These are phyloP conservation scores for Obelidium mucronatum DNA, from an alignment of 192 early-diverging fungal genomes.

Conservation along the genomic window DNA sequence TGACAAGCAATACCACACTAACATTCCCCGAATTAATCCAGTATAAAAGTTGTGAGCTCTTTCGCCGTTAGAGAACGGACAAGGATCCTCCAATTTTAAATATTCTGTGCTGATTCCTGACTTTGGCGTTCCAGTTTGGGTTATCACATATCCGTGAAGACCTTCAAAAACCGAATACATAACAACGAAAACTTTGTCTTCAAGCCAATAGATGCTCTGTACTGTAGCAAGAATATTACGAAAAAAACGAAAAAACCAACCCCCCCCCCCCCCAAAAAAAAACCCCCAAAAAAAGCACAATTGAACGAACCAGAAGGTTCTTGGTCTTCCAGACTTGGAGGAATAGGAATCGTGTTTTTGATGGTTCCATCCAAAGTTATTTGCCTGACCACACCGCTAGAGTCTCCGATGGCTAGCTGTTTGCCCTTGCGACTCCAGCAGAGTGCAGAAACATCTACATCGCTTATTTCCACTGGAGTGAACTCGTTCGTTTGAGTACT, in stretches of 20 bases:
- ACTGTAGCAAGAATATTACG: no score
- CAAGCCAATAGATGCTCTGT: constrained; percentile 75
- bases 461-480: background rate
- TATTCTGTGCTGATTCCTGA: constrained; percentile 14
- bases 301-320: background rate
- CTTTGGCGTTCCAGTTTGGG: constrained; percentile 48
- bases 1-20: background rate
- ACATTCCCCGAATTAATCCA: background rate
- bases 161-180: constrained; percentile 58
- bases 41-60: background rate
- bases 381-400: constrained; percentile 64
- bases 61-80: constrained; percentile 38
- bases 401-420: constrained; percentile 80
- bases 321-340: constrained; percentile 12
- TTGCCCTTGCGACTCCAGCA: constrained; percentile 93
- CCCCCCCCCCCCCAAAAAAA: no score
- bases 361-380: constrained; percentile 67
- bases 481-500: background rate
- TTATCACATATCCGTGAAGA: constrained; percentile 13
- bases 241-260: background rate
- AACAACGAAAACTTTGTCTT: constrained; percentile 72
- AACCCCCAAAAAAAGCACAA: background rate
- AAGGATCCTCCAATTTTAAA: constrained; percentile 45
- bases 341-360: constrained; percentile 65
- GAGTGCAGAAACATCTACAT: constrained; percentile 34